These are phyloP conservation scores for Aspergillus quadrilineatus DNA, from an alignment of 2,329 filamentous ascomycete species.

Conservation along the genomic window DNA sequence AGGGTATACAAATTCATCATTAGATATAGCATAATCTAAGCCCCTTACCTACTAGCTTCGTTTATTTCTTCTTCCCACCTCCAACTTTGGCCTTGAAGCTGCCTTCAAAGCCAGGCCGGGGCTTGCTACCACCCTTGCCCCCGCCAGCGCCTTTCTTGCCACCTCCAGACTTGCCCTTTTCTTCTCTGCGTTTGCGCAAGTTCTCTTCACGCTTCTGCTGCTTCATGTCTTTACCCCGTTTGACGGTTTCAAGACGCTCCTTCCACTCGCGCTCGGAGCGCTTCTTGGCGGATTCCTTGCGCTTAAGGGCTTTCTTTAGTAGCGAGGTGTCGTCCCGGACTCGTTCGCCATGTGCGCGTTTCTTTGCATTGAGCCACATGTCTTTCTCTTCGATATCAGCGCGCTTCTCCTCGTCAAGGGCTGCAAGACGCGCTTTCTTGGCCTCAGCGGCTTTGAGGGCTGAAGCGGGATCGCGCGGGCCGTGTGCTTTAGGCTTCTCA, in stretches of 20 bases:
- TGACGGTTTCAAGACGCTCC: conserved; percentile 69
- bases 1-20: conserved; percentile 11
- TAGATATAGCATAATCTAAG: conserved; percentile 4
- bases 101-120: conserved; percentile 68
- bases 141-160: conserved; percentile 42
- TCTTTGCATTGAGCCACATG: conserved; percentile 85
- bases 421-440: conserved; percentile 75
- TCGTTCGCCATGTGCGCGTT: conserved; percentile 83
- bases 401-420: conserved; percentile 75
- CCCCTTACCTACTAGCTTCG: not conserved
- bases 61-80: conserved; percentile 45
- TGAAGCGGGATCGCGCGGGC: conserved; percentile 78
- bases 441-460: conserved; percentile 83
- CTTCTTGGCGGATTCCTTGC: conserved; percentile 84
- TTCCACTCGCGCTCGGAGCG: conserved; percentile 90
- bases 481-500: conserved; percentile 72
- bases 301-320: conserved; percentile 91
- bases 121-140: conserved; percentile 49
- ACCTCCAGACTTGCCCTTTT: conserved; percentile 61
- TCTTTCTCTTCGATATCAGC: conserved; percentile 91
- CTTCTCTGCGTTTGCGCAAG: conserved; percentile 69
- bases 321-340: conserved; percentile 82
- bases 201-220: conserved; percentile 83
- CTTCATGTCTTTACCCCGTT: conserved; percentile 72
- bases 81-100: conserved; percentile 61